Percentiles rank a stretch among this genome's conserved stretches.
These are phyloP conservation scores for Petunia secreta DNA, from an alignment of 257 asterid species.

Conservation along the genomic window DNA sequence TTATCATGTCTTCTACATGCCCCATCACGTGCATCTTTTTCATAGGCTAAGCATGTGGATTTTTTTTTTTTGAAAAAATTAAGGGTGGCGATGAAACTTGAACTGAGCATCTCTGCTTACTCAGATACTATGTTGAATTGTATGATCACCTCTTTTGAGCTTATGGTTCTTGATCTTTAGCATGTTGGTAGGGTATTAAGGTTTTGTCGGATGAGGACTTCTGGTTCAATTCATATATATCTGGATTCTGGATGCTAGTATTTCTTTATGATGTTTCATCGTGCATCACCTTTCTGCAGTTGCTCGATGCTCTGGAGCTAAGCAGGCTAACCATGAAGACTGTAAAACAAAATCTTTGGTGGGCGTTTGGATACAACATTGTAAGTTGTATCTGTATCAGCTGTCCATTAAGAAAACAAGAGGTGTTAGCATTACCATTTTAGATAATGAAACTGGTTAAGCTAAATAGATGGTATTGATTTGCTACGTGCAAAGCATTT, in stretches of 20 bases:
- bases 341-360: slow-evolving; percentile 95
- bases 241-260: neutral
- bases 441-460: slow-evolving; percentile 14
- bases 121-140: neutral
- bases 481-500: neutral
- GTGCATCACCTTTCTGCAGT: slow-evolving; percentile 48
- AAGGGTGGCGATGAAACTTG: neutral
- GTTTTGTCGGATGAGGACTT: neutral
- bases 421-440: neutral
- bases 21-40: neutral
- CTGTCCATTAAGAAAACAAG: slow-evolving; percentile 19
- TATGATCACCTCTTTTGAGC: neutral
- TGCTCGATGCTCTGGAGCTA: slow-evolving; percentile 95
- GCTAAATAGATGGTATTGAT: neutral
- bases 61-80: neutral
- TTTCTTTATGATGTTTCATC: neutral
- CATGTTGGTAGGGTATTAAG: slow-evolving; percentile 20
- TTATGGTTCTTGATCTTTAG: slow-evolving; percentile 11
- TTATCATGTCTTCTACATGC: neutral
- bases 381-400: slow-evolving; percentile 51
- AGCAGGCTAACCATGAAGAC: slow-evolving; percentile 97
- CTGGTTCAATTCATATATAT: neutral
- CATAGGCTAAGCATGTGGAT: neutral
- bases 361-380: slow-evolving; percentile 98
- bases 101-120: neutral